phyloP scores from a whole-genome alignment of 352 stramenopile species.

The Albugo candida region DNA sequence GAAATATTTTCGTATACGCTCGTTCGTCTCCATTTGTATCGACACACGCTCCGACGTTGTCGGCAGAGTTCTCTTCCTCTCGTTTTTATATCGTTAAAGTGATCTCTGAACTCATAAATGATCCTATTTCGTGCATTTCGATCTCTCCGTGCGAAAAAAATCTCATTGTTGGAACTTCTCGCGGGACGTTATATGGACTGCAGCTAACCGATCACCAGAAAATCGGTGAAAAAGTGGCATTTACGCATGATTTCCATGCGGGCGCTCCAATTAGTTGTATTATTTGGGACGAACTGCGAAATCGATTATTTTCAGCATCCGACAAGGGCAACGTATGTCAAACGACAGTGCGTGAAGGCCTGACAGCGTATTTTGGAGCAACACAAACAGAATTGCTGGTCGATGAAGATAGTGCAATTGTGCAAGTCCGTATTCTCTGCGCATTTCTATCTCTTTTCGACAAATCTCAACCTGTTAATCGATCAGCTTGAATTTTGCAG shows the following conservation, averaged over 20 bases:
- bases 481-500: constrained; percentile 40
- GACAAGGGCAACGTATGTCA: constrained; percentile 59
- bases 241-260: constrained; percentile 69
- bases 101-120: constrained; percentile 48
- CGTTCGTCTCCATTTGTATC: constrained; percentile 16
- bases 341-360: constrained; percentile 50
- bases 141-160: constrained; percentile 67
- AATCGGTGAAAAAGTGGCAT: constrained; percentile 76
- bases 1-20: constrained; percentile 70
- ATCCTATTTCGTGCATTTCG: constrained; percentile 51
- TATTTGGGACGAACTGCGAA: constrained; percentile 47
- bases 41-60: constrained; percentile 7
- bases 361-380: constrained; percentile 70
- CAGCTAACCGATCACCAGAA: constrained; percentile 72
- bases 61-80: constrained; percentile 10
- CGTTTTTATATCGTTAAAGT: constrained; percentile 80
- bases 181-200: constrained; percentile 59
- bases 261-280: constrained; percentile 67
- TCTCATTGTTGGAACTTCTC: constrained; percentile 59
- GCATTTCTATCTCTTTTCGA: background rate
- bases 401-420: constrained; percentile 70
- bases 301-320: constrained; percentile 63
- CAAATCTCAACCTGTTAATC: constrained; percentile 1
- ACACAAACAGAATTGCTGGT: constrained; percentile 66
- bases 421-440: constrained; percentile 23